Base-by-base conservation (phyloP, 2,329 filamentous ascomycete species). In the Aspergillus arachidicola region DNA sequence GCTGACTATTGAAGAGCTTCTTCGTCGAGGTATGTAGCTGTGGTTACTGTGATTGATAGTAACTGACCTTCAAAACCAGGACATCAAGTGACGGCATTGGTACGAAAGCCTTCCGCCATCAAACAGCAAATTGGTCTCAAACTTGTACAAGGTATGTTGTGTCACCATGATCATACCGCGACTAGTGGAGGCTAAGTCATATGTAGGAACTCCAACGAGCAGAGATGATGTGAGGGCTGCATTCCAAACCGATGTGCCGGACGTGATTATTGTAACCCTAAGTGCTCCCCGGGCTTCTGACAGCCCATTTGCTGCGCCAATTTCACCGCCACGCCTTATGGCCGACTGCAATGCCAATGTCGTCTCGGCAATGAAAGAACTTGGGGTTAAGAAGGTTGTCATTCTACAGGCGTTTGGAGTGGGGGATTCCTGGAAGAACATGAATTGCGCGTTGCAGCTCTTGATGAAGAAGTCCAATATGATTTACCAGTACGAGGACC, bases 341-440 rank as follows among this genome's bases (percentile, higher is more conserved):
- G 78, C 80, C 2, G 78, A 82, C 60, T 75, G 78, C 19, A 75
- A 80, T 19, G 70, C 69, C 26, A 78, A 80, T 51, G 66, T 79
- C 3, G 66, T 81, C 14, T 64, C 72, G 0, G 73, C 70, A 4
- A 82, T 82, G 77, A 73, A 78, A 57, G 71, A 74, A 21, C 73
- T 74, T 55, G 71, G 71, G 0, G 73, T 77, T 57, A 64, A 54
- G 9, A 85, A 83, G 58, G 67, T 86, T 2, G 77, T 86, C 30
- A 75, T 84, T 55, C 80, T 87, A 72, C 84, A 81, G 14, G 80
- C 82, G 1, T 81, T 83, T 64, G 85, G 85, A 12, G 79, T 81
- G 1, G 83, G 81, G 0, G 71, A 76, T 34, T 85, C 84, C 5
- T 82, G 76, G 71, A 30, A 62, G 0, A 79, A 80, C 57, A 69